These are phyloP conservation scores for Paxillus rubicundulus DNA, from an alignment of 768 basidiomycete genomes.

Conservation along the genomic window DNA sequence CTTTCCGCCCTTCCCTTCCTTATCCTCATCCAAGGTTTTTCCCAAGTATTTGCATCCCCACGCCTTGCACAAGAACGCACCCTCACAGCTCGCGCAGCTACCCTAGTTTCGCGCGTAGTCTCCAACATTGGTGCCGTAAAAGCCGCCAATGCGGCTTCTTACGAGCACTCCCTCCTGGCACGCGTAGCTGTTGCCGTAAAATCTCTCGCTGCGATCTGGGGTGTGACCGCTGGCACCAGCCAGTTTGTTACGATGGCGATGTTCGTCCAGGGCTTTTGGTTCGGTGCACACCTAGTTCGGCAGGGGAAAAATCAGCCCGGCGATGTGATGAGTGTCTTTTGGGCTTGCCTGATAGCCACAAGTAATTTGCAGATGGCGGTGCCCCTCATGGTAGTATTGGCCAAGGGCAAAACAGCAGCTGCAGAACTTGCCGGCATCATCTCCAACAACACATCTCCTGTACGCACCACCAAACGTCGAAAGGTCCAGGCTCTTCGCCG, in stretches of 20 bases:
- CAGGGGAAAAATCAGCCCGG: conserved; percentile 66
- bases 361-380: conserved; percentile 86
- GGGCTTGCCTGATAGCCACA: conserved; percentile 92
- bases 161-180: conserved; percentile 51
- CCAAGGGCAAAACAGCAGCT: conserved; percentile 55
- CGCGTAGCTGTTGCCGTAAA: conserved; percentile 47
- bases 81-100: conserved; percentile 68
- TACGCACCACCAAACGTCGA: conserved; percentile 18
- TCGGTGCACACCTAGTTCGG: conserved; percentile 85
- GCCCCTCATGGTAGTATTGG: conserved; percentile 70
- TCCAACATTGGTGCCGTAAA: conserved; percentile 87
- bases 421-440: conserved; percentile 27
- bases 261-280: conserved; percentile 99
- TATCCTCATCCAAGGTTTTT: conserved; percentile 69
- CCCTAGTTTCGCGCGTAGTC: conserved; percentile 74
- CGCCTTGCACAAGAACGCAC: conserved; percentile 65
- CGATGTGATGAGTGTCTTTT: conserved; percentile 94
- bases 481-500: conserved; percentile 45
- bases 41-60: conserved; percentile 67
- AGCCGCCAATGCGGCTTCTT: conserved; percentile 75
- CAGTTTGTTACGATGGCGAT: conserved; percentile 87
- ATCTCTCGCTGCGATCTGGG: conserved; percentile 72
- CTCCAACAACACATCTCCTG: conserved; percentile 31
- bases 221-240: conserved; percentile 57
- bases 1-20: conserved; percentile 86